Evolutionary conservation across 352 stramenopile genomes (phyloP).

Genomic region (Globisporangium apiculatum): DNA sequence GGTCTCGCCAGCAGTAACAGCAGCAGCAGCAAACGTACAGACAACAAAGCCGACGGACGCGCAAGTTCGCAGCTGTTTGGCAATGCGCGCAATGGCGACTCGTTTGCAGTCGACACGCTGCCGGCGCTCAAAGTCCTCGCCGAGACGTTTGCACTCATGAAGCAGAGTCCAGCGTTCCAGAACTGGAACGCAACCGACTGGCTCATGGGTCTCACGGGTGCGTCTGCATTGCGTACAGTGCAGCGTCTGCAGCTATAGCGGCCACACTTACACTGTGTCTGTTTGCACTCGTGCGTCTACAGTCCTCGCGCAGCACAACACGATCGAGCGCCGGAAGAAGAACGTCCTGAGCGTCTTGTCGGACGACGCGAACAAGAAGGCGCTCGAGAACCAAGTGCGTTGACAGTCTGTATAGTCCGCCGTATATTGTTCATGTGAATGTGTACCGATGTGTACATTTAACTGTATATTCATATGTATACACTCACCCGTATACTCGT

Average conservation of each 20-base stretch:
- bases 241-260: background rate
- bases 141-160: conserved; percentile 58
- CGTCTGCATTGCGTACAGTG: background rate
- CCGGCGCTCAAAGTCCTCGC: conserved; percentile 68
- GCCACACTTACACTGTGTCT: background rate
- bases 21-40: background rate
- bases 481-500: background rate
- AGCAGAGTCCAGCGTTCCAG: conserved; percentile 46
- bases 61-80: background rate
- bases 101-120: conserved; percentile 54
- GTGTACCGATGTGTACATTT: too few species aligned
- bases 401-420: background rate
- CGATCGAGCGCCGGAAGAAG: conserved; percentile 22
- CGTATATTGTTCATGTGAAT: too few species aligned
- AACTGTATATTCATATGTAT: too few species aligned
- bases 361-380: conserved; percentile 21
- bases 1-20: too few species aligned
- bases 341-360: conserved; percentile 18
- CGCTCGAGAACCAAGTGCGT: conserved; percentile 12
- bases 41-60: background rate
- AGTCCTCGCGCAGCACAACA: conserved; percentile 69
- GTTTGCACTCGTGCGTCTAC: background rate
- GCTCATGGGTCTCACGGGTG: conserved; percentile 66
- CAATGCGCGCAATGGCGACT: conserved; percentile 13
- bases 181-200: conserved; percentile 75